phyloP scores from a whole-genome alignment of 768 basidiomycete genomes.

The Suillus subalutaceus region DNA sequence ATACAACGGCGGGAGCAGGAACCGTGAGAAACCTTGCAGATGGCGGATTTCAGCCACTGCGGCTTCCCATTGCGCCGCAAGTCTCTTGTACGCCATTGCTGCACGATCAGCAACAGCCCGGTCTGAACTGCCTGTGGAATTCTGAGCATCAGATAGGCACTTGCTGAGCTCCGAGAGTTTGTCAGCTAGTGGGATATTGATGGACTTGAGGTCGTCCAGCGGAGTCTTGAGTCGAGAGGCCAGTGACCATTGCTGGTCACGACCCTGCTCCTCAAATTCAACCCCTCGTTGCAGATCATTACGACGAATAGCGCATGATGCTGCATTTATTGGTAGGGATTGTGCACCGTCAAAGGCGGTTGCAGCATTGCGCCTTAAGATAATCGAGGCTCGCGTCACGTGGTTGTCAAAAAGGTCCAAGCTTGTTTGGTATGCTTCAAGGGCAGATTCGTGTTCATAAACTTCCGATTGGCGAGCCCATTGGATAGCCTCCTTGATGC shows the following conservation, averaged over 20 bases:
- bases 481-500: not conserved
- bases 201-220: conserved; percentile 23
- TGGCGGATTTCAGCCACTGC: conserved; percentile 14
- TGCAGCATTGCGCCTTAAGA: not conserved
- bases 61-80: conserved; percentile 10
- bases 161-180: conserved; percentile 15
- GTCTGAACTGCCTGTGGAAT: not conserved
- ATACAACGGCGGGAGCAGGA: conserved; percentile 19
- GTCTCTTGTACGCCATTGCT: conserved; percentile 12
- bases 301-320: conserved; percentile 20
- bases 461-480: conserved; percentile 10
- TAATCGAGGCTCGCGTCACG: not conserved
- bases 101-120: not conserved
- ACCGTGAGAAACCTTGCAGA: conserved; percentile 19
- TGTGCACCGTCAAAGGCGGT: not conserved
- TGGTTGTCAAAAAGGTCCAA: conserved; percentile 9
- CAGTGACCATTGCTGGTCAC: conserved; percentile 31
- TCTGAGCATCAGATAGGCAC: not conserved
- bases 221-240: conserved; percentile 27
- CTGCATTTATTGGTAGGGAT: conserved; percentile 8
- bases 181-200: conserved; percentile 10
- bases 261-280: conserved; percentile 34
- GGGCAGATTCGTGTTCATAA: conserved; percentile 5
- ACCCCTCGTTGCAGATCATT: conserved; percentile 19
- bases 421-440: conserved; percentile 9